Evolutionary conservation across 1,284 basidiomycete species (phyloP), one percentile per base, ranked within the genome.

Genomic region (Puccinia coronata): DNA sequence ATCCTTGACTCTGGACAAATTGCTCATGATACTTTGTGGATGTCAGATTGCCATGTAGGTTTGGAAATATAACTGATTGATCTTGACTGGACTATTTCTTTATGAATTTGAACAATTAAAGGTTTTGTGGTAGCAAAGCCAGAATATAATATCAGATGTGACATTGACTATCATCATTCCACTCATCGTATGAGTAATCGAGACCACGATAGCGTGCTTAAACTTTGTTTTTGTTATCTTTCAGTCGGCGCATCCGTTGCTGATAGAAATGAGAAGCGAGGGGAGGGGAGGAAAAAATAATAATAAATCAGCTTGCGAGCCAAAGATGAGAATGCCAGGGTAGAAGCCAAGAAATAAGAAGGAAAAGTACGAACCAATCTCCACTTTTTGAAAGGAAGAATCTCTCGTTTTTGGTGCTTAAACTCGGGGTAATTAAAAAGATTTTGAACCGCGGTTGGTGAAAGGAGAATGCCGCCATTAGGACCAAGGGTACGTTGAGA

Each of bases 371-470:
- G 20, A 14, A 78, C 75, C 59, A 78, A 39, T 78, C 75, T 63
- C 75, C 75, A 78, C 34, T 78, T 78, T 25, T 78, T 78, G 34
- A 49, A 78, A 31, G 75, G 59, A 12, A 65, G 63, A 28, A 55
- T n/a, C 36, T 16, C 31, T 23, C 75, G 59, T 34, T 63, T 67
- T 43, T 59, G n/a, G 23, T 67, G 75, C 51, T 55, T 65, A 31
- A 78, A 78, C 49, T 78, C 75, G 2, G 75, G 75, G 49, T 78
- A 78, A 69, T 78, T 63, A 63, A 78, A 78, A 9, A 78, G 47
- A 20, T 51, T 53, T 49, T 65, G 34, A 8, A 78, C 75, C 47
- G 59, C 41, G 12, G 75, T 67, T 3, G 59, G 59, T 18, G 75
- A 78, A 34, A 78, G 61, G 16, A 78, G 75, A 18, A 78, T 51